These are phyloP conservation scores for Sherardia arvensis DNA, from an alignment of 257 asterid species.

Conservation along the genomic window DNA sequence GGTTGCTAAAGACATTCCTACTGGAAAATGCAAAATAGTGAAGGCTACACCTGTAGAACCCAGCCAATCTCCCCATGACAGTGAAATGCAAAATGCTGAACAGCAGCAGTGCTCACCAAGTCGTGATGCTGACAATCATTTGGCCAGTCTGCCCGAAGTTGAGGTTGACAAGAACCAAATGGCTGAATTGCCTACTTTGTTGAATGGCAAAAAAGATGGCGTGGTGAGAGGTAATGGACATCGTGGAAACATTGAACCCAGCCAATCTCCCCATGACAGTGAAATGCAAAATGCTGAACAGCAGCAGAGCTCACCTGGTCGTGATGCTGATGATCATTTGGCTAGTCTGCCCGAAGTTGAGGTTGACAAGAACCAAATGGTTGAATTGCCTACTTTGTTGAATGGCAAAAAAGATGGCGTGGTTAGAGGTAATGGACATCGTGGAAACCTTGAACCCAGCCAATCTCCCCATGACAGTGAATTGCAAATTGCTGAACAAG, in stretches of 20 bases:
- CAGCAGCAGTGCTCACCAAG: too few relatives aligned
- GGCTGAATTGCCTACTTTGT: too few relatives aligned
- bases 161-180: too few relatives aligned
- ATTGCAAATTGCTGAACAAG: conserved; percentile 12
- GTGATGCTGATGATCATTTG: conserved; percentile 19
- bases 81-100: conserved; percentile 12
- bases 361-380: conserved; percentile 11
- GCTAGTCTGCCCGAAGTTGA: conserved; percentile 15
- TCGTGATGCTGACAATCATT: too few relatives aligned
- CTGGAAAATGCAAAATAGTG: conserved; percentile 18
- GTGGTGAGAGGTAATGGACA: too few relatives aligned
- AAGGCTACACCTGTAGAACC: conserved; percentile 13
- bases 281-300: conserved; percentile 12
- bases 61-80: conserved; percentile 14
- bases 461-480: conserved; percentile 13
- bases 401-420: conserved; percentile 21
- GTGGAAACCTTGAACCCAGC: conserved; percentile 16
- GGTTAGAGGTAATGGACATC: conserved; percentile 15
- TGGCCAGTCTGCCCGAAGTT: too few relatives aligned
- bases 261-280: conserved; percentile 14
- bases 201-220: too few relatives aligned
- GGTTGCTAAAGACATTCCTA: conserved; percentile 6
- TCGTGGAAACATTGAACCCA: too few relatives aligned
- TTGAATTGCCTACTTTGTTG: conserved; percentile 15
- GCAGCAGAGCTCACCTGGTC: conserved; percentile 7